Conservation (phyloP, 1,139 yeast species). For the Lodderomyces parapsilosis region DNA sequence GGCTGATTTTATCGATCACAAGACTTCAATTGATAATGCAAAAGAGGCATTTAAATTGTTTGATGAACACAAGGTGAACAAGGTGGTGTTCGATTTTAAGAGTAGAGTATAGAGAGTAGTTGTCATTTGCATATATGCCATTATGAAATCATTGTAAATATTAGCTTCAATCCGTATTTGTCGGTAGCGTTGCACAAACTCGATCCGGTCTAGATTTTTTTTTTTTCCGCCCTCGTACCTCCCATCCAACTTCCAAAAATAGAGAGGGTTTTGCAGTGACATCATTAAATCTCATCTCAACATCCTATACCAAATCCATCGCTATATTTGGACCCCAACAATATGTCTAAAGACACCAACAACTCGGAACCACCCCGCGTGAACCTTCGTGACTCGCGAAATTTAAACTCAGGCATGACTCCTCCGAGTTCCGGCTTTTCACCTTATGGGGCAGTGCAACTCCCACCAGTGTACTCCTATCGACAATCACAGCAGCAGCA, state of each 20-base stretch:
- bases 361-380: not conserved
- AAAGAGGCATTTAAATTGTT: slow-evolving; percentile 49
- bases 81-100: slow-evolving; percentile 47
- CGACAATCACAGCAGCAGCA: slow-evolving; percentile 7
- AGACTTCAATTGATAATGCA: slow-evolving; percentile 44
- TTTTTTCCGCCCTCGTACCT: not conserved
- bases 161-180: too few relatives aligned
- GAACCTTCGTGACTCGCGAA: not conserved
- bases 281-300: not conserved
- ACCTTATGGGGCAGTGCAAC: slow-evolving; percentile 4
- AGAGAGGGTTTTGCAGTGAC: not conserved
- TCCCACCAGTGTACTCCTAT: slow-evolving; percentile 8
- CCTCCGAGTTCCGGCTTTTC: slow-evolving; percentile 2
- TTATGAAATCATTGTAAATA: too few relatives aligned
- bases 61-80: slow-evolving; percentile 54
- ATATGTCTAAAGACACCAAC: not conserved
- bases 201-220: not conserved
- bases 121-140: not conserved
- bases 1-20: slow-evolving; percentile 47
- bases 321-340: not conserved
- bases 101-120: not conserved
- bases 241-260: too few relatives aligned
- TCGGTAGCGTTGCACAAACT: not conserved
- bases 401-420: not conserved
- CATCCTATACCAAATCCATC: not conserved